Evolutionary conservation across 148 eudicot species (phyloP).

Genomic region (Rhododendron kiyosumense): DNA sequence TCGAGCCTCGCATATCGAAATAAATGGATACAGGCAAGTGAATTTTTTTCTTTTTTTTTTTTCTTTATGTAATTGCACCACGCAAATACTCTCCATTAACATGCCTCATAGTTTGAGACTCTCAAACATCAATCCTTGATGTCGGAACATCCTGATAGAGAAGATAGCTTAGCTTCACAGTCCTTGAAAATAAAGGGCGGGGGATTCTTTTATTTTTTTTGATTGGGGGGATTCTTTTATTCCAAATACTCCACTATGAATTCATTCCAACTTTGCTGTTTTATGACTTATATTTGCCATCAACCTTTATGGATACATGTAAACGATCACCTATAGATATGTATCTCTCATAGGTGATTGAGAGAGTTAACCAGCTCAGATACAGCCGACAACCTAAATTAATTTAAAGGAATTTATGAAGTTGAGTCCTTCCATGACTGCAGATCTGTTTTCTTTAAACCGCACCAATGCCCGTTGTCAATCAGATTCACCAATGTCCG

Average conservation of each 20-base stretch:
- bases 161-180: background rate
- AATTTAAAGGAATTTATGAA: background rate
- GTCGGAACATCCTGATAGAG: background rate
- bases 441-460: background rate
- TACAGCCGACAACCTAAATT: background rate
- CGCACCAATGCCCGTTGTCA: background rate
- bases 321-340: background rate
- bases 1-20: slow-evolving; percentile 29
- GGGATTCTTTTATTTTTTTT: background rate
- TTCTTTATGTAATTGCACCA: background rate
- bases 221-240: background rate
- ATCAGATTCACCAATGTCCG: background rate
- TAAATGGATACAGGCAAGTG: slow-evolving; percentile 63
- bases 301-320: background rate
- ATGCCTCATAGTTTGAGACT: background rate
- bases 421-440: background rate
- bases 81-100: background rate
- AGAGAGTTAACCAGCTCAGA: background rate
- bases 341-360: background rate
- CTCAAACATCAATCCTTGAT: background rate
- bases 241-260: background rate
- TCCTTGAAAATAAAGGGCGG: background rate
- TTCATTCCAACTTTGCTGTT: background rate
- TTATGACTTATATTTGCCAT: background rate
- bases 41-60: background rate